A percentile compares a stretch with the other conserved stretches of the same genome.
Evolutionary conservation across 2,329 filamentous ascomycete species (phyloP).

Genomic region (Ascochyta fabae): DNA sequence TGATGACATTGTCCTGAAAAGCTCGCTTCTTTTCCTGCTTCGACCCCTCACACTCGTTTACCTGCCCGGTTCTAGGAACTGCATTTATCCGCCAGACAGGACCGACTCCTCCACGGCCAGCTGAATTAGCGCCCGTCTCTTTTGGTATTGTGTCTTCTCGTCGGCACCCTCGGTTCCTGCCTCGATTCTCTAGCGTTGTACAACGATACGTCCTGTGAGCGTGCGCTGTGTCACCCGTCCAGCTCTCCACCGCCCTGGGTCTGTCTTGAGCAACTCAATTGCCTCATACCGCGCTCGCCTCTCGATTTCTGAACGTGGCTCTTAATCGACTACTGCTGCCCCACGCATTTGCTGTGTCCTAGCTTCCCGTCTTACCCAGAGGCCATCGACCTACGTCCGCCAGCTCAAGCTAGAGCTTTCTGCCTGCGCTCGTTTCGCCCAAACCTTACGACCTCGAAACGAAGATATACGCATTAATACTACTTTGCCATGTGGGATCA

Average conservation of each 20-base stretch:
- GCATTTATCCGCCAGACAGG: slow-evolving; percentile 11
- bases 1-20: slow-evolving; percentile 25
- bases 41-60: slow-evolving; percentile 38
- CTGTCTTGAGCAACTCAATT: slow-evolving; percentile 17
- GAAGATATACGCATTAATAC: slow-evolving; percentile 25
- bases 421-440: slow-evolving; percentile 19
- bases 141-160: slow-evolving; percentile 21
- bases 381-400: background rate
- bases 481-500: slow-evolving; percentile 37
- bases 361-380: slow-evolving; percentile 15
- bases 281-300: slow-evolving; percentile 24
- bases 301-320: slow-evolving; percentile 19
- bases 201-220: slow-evolving; percentile 33
- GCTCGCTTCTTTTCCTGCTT: slow-evolving; percentile 23
- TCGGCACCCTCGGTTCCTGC: slow-evolving; percentile 20
- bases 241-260: slow-evolving; percentile 29
- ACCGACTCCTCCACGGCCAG: slow-evolving; percentile 11
- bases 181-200: slow-evolving; percentile 42
- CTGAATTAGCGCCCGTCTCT: slow-evolving; percentile 20
- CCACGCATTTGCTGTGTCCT: slow-evolving; percentile 10
- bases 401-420: slow-evolving; percentile 17
- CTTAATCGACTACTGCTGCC: slow-evolving; percentile 15
- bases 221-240: slow-evolving; percentile 38
- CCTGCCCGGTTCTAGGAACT: slow-evolving; percentile 8
- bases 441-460: slow-evolving; percentile 22